Evolutionary conservation across 2,329 filamentous ascomycete genomes (phyloP).

Genomic region (Ophiostoma triangulosporum): DNA sequence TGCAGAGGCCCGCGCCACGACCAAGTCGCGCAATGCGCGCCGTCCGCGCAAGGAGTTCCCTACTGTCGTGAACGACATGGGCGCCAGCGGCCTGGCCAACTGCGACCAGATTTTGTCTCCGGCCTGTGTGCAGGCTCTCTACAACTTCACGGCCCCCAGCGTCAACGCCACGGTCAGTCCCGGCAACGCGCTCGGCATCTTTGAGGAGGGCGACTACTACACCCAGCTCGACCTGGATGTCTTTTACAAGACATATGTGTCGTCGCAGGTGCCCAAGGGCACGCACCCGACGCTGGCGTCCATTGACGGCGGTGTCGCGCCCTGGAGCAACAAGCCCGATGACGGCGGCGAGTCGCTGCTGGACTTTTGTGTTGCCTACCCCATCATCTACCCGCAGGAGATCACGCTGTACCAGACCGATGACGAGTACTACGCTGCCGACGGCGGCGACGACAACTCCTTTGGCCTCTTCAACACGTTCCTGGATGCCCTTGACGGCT

Average conservation of each 20-base stretch:
- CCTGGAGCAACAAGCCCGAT: neutral
- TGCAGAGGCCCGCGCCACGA: neutral
- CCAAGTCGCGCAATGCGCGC: neutral
- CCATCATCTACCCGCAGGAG: slow-evolving; percentile 36
- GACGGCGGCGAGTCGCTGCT: slow-evolving; percentile 27
- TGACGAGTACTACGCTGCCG: slow-evolving; percentile 20
- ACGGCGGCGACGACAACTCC: slow-evolving; percentile 9
- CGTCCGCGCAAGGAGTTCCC: slow-evolving; percentile 3
- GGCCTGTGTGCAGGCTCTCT: neutral
- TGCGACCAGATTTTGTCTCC: slow-evolving; percentile 14
- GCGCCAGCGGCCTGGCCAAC: neutral
- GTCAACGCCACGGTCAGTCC: slow-evolving; percentile 8
- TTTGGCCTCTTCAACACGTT: slow-evolving; percentile 23
- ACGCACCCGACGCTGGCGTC: slow-evolving; percentile 17
- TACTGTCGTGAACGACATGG: neutral
- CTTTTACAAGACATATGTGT: slow-evolving; percentile 13
- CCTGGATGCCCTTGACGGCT: slow-evolving; percentile 35
- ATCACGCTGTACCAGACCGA: slow-evolving; percentile 21
- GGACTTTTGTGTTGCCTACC: slow-evolving; percentile 33
- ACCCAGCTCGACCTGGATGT: slow-evolving; percentile 16
- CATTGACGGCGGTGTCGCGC: slow-evolving; percentile 15
- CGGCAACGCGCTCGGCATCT: slow-evolving; percentile 18
- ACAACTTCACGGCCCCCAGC: neutral
- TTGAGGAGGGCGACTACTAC: slow-evolving; percentile 18
- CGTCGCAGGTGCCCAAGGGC: slow-evolving; percentile 14